Conservation (phyloP, 192 early-diverging fungal species). For the Entophlyctis luteolus region DNA sequence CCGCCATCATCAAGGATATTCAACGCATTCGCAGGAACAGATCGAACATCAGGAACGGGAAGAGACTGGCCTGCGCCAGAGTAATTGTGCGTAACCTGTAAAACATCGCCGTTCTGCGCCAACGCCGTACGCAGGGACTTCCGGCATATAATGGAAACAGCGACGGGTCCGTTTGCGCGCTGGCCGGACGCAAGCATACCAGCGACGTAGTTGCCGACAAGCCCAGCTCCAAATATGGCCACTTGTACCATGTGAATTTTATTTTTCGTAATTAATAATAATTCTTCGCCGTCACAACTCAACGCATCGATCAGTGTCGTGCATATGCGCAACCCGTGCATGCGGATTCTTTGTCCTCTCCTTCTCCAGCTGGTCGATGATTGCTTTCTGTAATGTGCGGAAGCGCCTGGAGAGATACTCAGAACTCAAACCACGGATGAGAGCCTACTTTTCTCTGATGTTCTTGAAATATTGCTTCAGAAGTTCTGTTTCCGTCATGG, state of each 20-base stretch:
- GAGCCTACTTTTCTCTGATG: background rate
- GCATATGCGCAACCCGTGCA: background rate
- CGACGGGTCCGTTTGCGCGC: constrained; percentile 1
- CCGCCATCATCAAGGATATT: constrained; percentile 4
- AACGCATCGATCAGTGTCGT: too few species aligned
- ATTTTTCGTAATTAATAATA: too few species aligned
- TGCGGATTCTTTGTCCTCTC: background rate
- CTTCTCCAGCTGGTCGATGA: background rate
- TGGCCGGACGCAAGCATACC: constrained; percentile 24
- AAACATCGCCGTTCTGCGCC: constrained; percentile 1
- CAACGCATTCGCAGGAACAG: background rate
- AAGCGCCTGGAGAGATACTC: background rate
- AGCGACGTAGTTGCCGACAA: constrained; percentile 40
- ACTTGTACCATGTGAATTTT: constrained; percentile 1
- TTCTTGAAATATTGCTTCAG: background rate
- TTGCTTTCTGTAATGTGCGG: background rate
- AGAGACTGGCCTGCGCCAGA: background rate
- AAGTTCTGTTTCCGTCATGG: background rate
- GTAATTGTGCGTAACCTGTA: background rate
- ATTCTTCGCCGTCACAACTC: too few species aligned
- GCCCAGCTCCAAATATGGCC: constrained; percentile 34
- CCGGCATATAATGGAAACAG: constrained; percentile 12
- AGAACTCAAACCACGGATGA: background rate
- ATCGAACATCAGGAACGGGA: background rate
- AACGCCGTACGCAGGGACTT: constrained; percentile 3